A percentile compares a stretch with the other conserved stretches of the same genome.
Evolutionary conservation across 768 basidiomycete species (phyloP).

Genomic region (Phaffia australis): DNA sequence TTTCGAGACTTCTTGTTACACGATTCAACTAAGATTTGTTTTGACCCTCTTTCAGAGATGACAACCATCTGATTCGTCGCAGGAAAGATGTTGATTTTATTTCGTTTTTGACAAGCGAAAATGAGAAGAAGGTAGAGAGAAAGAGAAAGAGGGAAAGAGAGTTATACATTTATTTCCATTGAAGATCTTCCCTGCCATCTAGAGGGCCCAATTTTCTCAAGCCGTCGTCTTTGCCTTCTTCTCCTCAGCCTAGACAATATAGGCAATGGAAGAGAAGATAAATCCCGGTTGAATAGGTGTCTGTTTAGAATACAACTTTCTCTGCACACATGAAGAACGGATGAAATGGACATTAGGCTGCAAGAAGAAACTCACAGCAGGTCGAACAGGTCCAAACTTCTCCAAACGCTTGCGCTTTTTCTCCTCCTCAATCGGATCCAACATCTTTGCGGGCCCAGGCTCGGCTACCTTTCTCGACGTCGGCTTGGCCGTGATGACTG

Average conservation of each 20-base stretch:
- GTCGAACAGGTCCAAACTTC: conserved; percentile 19
- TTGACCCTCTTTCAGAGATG: too few species aligned
- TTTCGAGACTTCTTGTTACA: too few species aligned
- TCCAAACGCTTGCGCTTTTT: conserved; percentile 24
- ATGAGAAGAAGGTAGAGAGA: not conserved
- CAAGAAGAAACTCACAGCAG: conserved; percentile 3
- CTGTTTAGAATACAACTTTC: too few species aligned
- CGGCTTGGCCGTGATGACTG: not conserved
- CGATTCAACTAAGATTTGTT: too few species aligned
- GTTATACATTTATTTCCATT: not conserved
- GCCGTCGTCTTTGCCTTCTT: too few species aligned
- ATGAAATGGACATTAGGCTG: too few species aligned
- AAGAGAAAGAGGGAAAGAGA: not conserved
- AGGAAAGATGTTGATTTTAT: not conserved
- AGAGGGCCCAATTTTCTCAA: too few species aligned
- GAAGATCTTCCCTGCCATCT: not conserved
- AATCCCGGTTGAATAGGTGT: too few species aligned
- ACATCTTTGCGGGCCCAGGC: conserved; percentile 9
- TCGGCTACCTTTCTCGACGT: not conserved
- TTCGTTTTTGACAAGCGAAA: not conserved
- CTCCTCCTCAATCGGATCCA: conserved; percentile 22
- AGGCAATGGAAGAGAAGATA: too few species aligned
- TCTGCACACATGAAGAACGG: too few species aligned
- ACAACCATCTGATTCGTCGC: too few species aligned
- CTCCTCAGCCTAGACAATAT: too few species aligned